Evolutionary conservation across 176 grass and related monocot species (phyloP), one percentile per base, ranked within the genome.

Genomic region (Cymbopogon citratus): DNA sequence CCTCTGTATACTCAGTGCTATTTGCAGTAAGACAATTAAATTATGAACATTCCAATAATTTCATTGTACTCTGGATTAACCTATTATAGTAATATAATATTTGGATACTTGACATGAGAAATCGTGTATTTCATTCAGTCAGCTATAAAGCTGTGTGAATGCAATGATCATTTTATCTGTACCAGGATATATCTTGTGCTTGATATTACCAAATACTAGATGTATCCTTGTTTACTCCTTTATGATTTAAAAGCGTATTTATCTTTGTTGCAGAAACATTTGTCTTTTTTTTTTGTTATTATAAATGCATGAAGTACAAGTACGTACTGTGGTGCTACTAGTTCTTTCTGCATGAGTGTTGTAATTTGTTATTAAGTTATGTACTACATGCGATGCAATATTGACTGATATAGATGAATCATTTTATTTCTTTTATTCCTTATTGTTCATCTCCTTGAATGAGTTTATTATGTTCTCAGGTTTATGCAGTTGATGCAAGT

Each of bases 401-500:
- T 54, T 75, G 69, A 14, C 11, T 80, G 31, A 29, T 74, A 13
- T 75, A 63, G n/a, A 60, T 80, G 51, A 66, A 56, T 26, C 12
- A 44, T 56, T 72, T 66, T 44, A 18, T 60, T 19, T 52, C 41
- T 86, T 24, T 51, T 18, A 60, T 68, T 64, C 9, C 43, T 44
- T 68, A 86, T 85, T 77, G 81, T 45, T 77, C 28, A 25, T 71
- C 23, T 78, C 26, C 27, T 76, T 76, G 45, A 76, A 41, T 71
- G 43, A 75, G 21, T 82, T 77, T 73, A 81, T 75, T 90, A 45
- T 74, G 56, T 75, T 90, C 5, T 83, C 76, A 99, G 97, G 97
- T 99, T 57, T 99, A 99, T 76, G 97, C 97, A 3, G 87, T 99
- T 6, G 97, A 99, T 89, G 97, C 93, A 75, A 99, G 97, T 90